These are phyloP conservation scores for Talaromyces islandicus DNA, from an alignment of 2,329 filamentous ascomycete genomes.

Conservation along the genomic window DNA sequence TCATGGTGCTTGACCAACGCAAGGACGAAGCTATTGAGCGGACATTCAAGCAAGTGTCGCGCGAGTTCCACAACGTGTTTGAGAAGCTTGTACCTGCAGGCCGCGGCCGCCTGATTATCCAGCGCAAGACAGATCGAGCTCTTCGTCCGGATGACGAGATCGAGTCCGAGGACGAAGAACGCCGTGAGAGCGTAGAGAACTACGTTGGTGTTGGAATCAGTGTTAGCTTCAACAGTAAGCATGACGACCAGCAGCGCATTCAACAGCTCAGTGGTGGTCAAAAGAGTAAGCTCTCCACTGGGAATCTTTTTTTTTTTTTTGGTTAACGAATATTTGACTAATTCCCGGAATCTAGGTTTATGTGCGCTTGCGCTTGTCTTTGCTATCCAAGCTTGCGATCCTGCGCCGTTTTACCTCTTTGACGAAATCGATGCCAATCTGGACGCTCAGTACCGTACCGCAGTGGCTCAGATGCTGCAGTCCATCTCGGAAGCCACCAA, in stretches of 20 bases:
- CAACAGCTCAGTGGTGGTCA: conserved; percentile 96
- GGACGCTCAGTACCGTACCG: conserved; percentile 94
- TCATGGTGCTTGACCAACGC: conserved; percentile 83
- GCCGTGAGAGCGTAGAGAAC: conserved; percentile 68
- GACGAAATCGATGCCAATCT: conserved; percentile 98
- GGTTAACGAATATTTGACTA: background rate
- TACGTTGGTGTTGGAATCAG: conserved; percentile 95
- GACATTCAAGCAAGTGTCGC: conserved; percentile 95
- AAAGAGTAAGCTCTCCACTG: conserved; percentile 63
- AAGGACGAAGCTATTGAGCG: conserved; percentile 98
- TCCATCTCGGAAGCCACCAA: conserved; percentile 58
- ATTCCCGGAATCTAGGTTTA: conserved; percentile 53
- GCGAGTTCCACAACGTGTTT: conserved; percentile 88
- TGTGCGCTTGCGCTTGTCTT: conserved; percentile 97
- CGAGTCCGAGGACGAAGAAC: conserved; percentile 59
- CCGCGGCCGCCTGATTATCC: conserved; percentile 85
- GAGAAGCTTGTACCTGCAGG: conserved; percentile 92
- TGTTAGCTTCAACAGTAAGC: conserved; percentile 97
- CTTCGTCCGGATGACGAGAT: conserved; percentile 60
- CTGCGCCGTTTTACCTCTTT: conserved; percentile 97
- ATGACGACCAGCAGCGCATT: conserved; percentile 96
- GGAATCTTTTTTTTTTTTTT: background rate
- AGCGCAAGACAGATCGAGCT: conserved; percentile 74
- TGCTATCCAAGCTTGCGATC: conserved; percentile 96
- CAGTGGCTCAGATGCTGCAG: conserved; percentile 82